Conservation (phyloP, 2,329 filamentous ascomycete genomes). For the Endothia cerciana region DNA sequence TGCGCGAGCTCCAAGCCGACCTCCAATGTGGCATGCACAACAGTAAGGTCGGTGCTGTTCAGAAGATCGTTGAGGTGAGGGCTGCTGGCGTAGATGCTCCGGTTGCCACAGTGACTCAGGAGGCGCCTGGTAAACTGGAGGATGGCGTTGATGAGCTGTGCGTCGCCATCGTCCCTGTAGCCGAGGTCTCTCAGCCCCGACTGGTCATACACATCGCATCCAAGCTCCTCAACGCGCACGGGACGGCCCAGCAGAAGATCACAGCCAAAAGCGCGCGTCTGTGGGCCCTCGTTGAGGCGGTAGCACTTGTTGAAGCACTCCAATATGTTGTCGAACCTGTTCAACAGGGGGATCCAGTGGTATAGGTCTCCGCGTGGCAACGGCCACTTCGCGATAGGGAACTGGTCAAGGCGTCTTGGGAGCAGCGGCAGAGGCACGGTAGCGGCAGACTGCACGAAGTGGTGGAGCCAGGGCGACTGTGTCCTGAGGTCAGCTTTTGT, state of each 20-base stretch:
- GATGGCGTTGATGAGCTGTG: constrained; percentile 76
- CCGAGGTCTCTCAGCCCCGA: constrained; percentile 60
- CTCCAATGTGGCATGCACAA: constrained; percentile 78
- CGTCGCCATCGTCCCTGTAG: constrained; percentile 76
- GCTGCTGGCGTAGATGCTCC: constrained; percentile 95
- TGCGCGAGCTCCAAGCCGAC: constrained; percentile 87
- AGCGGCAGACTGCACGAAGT: constrained; percentile 75
- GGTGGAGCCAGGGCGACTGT: constrained; percentile 84
- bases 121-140: constrained; percentile 86
- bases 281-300: constrained; percentile 77
- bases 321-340: constrained; percentile 89
- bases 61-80: constrained; percentile 85
- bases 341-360: constrained; percentile 94
- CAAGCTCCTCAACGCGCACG: constrained; percentile 54
- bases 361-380: constrained; percentile 95
- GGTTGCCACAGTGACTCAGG: constrained; percentile 92
- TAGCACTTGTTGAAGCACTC: constrained; percentile 83
- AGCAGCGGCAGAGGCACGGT: constrained; percentile 74
- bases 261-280: constrained; percentile 74
- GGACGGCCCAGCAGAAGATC: constrained; percentile 65
- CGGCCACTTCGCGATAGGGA: constrained; percentile 83
- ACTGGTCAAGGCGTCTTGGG: constrained; percentile 74
- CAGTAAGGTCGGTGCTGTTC: constrained; percentile 79
- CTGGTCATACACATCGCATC: constrained; percentile 51
- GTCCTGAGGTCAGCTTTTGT: constrained; percentile 35